A percentile compares a stretch with the other conserved stretches of the same genome.
Evolutionary conservation across 2,329 filamentous ascomycete genomes (phyloP).

Genomic region (Taxawa tesnikishii): DNA sequence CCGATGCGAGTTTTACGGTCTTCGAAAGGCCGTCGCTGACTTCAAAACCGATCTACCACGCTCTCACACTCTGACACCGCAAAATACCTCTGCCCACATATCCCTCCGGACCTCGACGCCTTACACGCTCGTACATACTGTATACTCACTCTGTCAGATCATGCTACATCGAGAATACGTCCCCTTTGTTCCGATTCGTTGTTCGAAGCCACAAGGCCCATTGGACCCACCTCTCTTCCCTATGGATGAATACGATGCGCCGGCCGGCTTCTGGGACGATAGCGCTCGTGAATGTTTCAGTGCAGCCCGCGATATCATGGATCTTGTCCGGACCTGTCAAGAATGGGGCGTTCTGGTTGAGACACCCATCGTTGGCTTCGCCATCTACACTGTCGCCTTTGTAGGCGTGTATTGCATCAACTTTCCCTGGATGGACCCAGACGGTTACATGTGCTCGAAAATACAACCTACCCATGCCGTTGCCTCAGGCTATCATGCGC

Average conservation of each 20-base stretch:
- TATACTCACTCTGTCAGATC: conserved; percentile 53
- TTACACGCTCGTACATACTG: conserved; percentile 55
- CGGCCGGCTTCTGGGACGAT: conserved; percentile 48
- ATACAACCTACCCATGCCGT: conserved; percentile 1
- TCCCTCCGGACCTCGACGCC: conserved; percentile 50
- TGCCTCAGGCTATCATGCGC: conserved; percentile 5
- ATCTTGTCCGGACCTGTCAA: conserved; percentile 51
- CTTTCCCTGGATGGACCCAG: conserved; percentile 57
- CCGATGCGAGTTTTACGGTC: conserved; percentile 40
- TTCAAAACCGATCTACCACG: conserved; percentile 45
- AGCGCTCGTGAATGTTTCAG: conserved; percentile 52
- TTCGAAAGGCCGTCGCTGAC: conserved; percentile 38
- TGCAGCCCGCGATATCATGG: conserved; percentile 50
- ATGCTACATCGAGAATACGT: conserved; percentile 58
- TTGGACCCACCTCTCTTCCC: conserved; percentile 47
- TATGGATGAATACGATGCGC: conserved; percentile 32
- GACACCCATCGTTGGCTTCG: conserved; percentile 55
- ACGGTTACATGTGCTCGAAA: conserved; percentile 36
- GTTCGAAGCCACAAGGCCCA: conserved; percentile 40
- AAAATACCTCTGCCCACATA: conserved; percentile 55
- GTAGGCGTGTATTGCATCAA: conserved; percentile 52
- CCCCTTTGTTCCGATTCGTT: conserved; percentile 49
- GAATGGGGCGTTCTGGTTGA: conserved; percentile 50
- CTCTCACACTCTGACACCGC: conserved; percentile 44
- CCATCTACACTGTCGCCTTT: conserved; percentile 55